Conservation (phyloP, 306 rosid species). For the Cucurbita pepo region DNA sequence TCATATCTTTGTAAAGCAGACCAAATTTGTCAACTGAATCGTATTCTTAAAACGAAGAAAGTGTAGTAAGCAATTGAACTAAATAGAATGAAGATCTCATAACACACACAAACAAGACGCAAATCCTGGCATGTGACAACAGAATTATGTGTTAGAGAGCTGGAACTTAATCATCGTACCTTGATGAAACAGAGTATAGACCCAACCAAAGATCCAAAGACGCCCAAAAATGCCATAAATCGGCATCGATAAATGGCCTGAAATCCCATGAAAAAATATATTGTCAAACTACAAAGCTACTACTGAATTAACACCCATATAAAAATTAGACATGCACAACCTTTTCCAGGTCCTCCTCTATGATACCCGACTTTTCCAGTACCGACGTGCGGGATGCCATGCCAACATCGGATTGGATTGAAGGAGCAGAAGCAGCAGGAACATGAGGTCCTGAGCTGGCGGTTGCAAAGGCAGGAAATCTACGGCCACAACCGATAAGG, state of each 20-base stretch:
- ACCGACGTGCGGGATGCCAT: constrained; percentile 3
- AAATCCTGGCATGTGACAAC: not conserved
- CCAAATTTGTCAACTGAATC: not conserved
- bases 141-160: not conserved
- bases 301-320: not conserved
- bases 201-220: constrained; percentile 70
- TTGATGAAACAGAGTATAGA: constrained; percentile 65
- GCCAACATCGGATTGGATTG: constrained; percentile 14
- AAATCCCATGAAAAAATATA: constrained; percentile 3
- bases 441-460: constrained; percentile 20
- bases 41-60: not conserved
- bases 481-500: not conserved
- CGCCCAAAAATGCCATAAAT: constrained; percentile 64
- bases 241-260: constrained; percentile 64
- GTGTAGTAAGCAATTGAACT: not conserved
- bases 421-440: constrained; percentile 21
- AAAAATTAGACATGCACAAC: not conserved
- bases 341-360: constrained; percentile 59
- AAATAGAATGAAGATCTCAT: not conserved
- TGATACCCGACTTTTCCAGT: constrained; percentile 3
- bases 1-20: not conserved
- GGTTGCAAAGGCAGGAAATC: constrained; percentile 14
- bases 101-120: not conserved
- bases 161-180: constrained; percentile 24
- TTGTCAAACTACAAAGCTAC: not conserved